These are phyloP conservation scores for Aspergillus sclerotialis DNA, from an alignment of 2,329 filamentous ascomycete genomes.

Conservation along the genomic window DNA sequence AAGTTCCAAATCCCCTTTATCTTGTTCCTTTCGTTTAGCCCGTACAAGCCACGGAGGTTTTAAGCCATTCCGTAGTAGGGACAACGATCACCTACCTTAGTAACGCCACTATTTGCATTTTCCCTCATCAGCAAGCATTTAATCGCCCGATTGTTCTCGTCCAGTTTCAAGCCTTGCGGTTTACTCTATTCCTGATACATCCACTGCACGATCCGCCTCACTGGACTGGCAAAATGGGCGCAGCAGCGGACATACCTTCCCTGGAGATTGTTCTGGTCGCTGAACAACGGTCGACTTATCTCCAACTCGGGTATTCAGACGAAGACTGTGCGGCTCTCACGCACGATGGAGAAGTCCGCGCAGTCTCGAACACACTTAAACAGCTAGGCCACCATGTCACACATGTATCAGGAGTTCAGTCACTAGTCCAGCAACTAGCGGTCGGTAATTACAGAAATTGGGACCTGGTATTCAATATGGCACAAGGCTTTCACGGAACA, in stretches of 20 bases:
- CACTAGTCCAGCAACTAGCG: constrained; percentile 10
- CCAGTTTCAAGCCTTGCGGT: no score
- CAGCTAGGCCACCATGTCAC: constrained; percentile 9
- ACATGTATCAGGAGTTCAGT: constrained; percentile 9
- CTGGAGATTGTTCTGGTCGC: constrained; percentile 8
- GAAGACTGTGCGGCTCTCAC: constrained; percentile 10
- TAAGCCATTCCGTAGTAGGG: no score
- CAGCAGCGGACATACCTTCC: neutral
- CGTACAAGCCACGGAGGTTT: no score
- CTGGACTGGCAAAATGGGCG: no score
- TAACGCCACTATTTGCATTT: no score
- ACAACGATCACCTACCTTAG: no score
- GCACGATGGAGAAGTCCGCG: constrained; percentile 10
- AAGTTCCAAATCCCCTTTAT: no score
- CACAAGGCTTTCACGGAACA: constrained; percentile 14
- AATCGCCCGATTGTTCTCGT: no score
- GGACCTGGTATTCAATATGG: constrained; percentile 21
- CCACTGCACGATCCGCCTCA: no score
- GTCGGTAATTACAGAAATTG: constrained; percentile 10
- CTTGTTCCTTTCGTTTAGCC: no score
- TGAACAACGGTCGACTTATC: constrained; percentile 8
- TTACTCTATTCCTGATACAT: no score
- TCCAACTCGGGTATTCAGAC: constrained; percentile 5
- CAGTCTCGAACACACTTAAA: constrained; percentile 7
- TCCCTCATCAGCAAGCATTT: no score